Evolutionary conservation across 768 basidiomycete genomes (phyloP).

Genomic region (Amylocystis lapponica): DNA sequence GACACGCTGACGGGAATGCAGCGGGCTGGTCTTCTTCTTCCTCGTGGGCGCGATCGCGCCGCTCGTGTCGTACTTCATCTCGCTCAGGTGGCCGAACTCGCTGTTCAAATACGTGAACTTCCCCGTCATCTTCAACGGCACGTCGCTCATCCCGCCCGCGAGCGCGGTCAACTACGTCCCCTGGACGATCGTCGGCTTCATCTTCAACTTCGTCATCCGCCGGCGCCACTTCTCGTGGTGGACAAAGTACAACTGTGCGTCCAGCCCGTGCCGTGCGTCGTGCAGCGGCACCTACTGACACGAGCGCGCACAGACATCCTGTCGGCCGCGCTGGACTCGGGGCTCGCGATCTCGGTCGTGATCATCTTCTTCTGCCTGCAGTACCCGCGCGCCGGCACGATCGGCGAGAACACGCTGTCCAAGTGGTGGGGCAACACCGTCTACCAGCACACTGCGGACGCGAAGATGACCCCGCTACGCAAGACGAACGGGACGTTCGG

Average conservation of each 20-base stretch:
- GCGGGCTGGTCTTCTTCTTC: constrained; percentile 67
- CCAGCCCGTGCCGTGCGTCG: not conserved
- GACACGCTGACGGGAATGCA: constrained; percentile 6
- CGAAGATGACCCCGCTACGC: not conserved
- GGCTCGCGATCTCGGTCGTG: constrained; percentile 60
- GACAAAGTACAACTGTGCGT: constrained; percentile 74
- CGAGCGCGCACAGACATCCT: constrained; percentile 47
- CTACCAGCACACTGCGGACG: constrained; percentile 14
- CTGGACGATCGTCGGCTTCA: constrained; percentile 69
- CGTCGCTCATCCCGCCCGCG: constrained; percentile 74
- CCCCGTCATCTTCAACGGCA: constrained; percentile 62
- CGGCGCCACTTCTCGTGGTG: constrained; percentile 68
- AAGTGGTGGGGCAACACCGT: constrained; percentile 38
- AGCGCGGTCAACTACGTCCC: constrained; percentile 83
- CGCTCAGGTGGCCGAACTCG: constrained; percentile 58
- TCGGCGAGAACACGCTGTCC: constrained; percentile 26
- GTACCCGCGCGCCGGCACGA: constrained; percentile 29
- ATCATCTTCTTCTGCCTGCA: constrained; percentile 59
- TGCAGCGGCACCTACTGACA: not conserved
- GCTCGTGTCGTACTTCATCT: constrained; percentile 44
- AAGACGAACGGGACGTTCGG: constrained; percentile 1
- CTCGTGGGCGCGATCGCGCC: constrained; percentile 66
- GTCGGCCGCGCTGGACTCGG: constrained; percentile 72
- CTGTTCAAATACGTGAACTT: constrained; percentile 51
- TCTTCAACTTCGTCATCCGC: constrained; percentile 73